These are phyloP conservation scores for Schizophyllum amplum DNA, from an alignment of 1,284 basidiomycete genomes.

Conservation along the genomic window DNA sequence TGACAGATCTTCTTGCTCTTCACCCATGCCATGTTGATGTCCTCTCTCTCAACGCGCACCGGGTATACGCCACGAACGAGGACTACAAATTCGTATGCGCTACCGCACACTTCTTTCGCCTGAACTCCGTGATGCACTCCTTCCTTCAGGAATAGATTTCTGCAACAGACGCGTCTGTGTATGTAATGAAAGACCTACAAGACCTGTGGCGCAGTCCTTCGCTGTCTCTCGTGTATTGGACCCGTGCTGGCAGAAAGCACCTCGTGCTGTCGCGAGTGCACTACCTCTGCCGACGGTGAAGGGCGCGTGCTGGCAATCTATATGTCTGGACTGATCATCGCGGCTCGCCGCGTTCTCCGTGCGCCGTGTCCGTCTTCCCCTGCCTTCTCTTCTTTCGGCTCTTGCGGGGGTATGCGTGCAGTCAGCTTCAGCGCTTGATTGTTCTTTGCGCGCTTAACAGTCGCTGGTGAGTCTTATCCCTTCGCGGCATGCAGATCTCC, in stretches of 20 bases:
- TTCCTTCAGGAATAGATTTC: not conserved
- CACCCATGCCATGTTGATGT: not conserved
- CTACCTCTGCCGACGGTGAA: no score
- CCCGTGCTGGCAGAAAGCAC: not conserved
- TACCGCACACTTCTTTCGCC: not conserved
- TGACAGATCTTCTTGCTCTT: not conserved
- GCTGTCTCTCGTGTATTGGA: not conserved
- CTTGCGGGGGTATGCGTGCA: not conserved
- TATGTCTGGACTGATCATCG: not conserved
- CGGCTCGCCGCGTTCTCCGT: not conserved
- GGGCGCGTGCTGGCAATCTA: not conserved
- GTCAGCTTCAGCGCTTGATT: not conserved
- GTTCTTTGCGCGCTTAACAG: not conserved
- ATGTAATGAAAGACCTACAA: not conserved
- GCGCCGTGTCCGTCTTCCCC: not conserved
- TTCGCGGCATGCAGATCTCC: not conserved
- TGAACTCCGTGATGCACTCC: no score
- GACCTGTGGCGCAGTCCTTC: not conserved
- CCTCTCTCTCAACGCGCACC: no score
- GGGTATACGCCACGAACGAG: not conserved
- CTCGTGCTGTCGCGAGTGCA: no score
- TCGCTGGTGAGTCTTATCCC: not conserved
- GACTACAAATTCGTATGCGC: not conserved
- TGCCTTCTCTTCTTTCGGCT: not conserved
- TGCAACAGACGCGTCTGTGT: not conserved